Conservation (phyloP, 2,329 filamentous ascomycete species). For the Verticillium dahliae region DNA sequence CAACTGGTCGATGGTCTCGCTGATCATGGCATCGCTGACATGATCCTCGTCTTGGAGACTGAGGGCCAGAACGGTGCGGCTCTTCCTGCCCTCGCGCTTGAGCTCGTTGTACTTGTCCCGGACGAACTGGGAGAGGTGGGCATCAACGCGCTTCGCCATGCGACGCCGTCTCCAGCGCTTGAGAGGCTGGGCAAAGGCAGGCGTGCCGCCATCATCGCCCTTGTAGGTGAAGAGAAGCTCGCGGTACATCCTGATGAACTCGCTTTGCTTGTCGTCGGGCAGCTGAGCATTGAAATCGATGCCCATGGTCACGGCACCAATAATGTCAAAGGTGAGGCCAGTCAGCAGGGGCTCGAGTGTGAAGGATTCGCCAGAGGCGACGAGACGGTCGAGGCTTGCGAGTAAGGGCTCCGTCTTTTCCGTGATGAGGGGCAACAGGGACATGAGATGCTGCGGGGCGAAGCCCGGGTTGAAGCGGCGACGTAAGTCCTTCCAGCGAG, state of each 20-base stretch:
- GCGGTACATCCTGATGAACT: slow-evolving; percentile 21
- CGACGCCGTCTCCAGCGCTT: slow-evolving; percentile 10
- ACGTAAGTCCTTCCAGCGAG: slow-evolving; percentile 18
- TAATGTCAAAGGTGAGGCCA: slow-evolving; percentile 31
- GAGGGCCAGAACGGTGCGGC: slow-evolving; percentile 25
- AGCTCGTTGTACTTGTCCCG: slow-evolving; percentile 14
- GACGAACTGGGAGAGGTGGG: slow-evolving; percentile 16
- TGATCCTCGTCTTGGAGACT: slow-evolving; percentile 20
- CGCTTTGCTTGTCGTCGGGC: slow-evolving; percentile 13
- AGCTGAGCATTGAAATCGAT: slow-evolving; percentile 25
- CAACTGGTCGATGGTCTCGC: slow-evolving; percentile 26
- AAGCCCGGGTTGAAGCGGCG: slow-evolving; percentile 30
- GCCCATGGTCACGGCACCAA: slow-evolving; percentile 26
- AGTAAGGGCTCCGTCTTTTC: slow-evolving; percentile 25
- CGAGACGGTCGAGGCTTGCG: slow-evolving; percentile 4
- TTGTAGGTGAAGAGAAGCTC: slow-evolving; percentile 16
- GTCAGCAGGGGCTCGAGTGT: slow-evolving; percentile 16
- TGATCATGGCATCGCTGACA: slow-evolving; percentile 19
- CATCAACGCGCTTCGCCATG: slow-evolving; percentile 15
- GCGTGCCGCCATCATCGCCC: slow-evolving; percentile 10
- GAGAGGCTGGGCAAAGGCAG: slow-evolving; percentile 15
- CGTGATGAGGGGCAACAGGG: slow-evolving; percentile 25
- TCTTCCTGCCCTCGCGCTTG: slow-evolving; percentile 5
- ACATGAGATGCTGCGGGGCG: slow-evolving; percentile 29
- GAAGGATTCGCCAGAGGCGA: slow-evolving; percentile 5